phyloP scores from a whole-genome alignment of 768 basidiomycete species.

The Lentinula guzmanii region DNA sequence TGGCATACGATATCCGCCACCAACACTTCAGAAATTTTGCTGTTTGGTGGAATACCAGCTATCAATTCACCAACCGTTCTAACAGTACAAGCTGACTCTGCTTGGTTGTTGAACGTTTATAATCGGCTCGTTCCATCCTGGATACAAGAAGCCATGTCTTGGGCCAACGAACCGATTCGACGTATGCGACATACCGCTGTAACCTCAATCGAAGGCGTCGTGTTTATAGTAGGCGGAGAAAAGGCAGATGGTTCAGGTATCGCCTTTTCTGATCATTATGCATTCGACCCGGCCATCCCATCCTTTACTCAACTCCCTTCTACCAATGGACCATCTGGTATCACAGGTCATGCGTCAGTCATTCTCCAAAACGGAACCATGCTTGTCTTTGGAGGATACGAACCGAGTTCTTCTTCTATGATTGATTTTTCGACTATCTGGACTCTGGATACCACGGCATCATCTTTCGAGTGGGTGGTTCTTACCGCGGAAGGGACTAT shows the following conservation, averaged over 20 bases:
- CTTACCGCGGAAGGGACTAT: constrained; percentile 33
- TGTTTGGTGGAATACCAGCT: constrained; percentile 76
- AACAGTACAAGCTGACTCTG: constrained; percentile 55
- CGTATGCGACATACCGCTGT: constrained; percentile 72
- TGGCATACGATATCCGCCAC: constrained; percentile 79
- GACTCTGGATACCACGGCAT: constrained; percentile 51
- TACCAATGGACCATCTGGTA: constrained; percentile 52
- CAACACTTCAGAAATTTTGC: constrained; percentile 44
- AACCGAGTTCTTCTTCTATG: constrained; percentile 36
- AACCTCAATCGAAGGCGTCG: constrained; percentile 36
- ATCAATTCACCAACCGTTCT: constrained; percentile 48
- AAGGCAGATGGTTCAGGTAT: constrained; percentile 72
- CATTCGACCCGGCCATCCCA: constrained; percentile 44
- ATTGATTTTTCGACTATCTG: constrained; percentile 57
- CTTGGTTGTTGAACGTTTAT: constrained; percentile 44
- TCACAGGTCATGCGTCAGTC: constrained; percentile 69
- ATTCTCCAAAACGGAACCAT: constrained; percentile 66
- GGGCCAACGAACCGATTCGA: constrained; percentile 65
- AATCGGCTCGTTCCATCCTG: constrained; percentile 35
- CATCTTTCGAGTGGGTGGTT: constrained; percentile 42
- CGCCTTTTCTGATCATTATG: constrained; percentile 58
- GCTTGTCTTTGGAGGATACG: constrained; percentile 72
- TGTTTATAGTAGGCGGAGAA: constrained; percentile 77
- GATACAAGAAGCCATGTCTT: constrained; percentile 39
- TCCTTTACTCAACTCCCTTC: constrained; percentile 53